Evolutionary conservation across 192 early-diverging fungal genomes (phyloP), one percentile per base, ranked within the genome.

Genomic region (Pilaira anomala): DNA sequence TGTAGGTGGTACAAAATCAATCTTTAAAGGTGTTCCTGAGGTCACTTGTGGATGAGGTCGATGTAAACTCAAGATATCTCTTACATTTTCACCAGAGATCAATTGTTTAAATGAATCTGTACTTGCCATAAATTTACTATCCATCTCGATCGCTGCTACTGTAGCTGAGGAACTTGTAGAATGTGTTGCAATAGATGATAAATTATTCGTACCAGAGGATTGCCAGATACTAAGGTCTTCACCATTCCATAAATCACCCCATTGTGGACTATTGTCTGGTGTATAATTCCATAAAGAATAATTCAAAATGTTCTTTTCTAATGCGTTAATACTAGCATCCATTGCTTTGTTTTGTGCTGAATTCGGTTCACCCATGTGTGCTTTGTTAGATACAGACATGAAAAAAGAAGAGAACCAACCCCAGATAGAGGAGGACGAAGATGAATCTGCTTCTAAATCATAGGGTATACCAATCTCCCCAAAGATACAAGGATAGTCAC

Each of bases 391-490:
- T 48, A 65, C 13, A 50, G 45, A 42, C 28, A 49, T 8, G 57
- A 40, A 25, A 24, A 51, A 60, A 65, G 66, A 42, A 71, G 63
- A 24, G 63, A 69, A 8, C 65, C 45, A 41, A 71, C 67, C 12
- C 70, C 70, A 8, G 26, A 13, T 39, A 40, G 39, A 60, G 59
- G 66, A 65, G 9, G 63, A 44, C 8, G 62, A 12, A 8, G 54
- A 62, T 0, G 68, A 60, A 7, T 18, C 66, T 59, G 59, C 56
- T 52, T 78, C 68, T 72, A 80, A 76, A 40, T 85, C 81, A 46
- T 80, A 83, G 0, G 80, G 81, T 48, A 83, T 81, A 29, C 80
- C 80, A 29, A 81, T 78, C 65, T 83, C 80, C 5, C 78, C 80
- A 12, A 83, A 67, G 4, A 83, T 22, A 18, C 68, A 74, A 30